Percentiles rank a stretch among this genome's conserved stretches.
Conservation (phyloP, 352 stramenopile genomes). For the Globisporangium middletonii region DNA sequence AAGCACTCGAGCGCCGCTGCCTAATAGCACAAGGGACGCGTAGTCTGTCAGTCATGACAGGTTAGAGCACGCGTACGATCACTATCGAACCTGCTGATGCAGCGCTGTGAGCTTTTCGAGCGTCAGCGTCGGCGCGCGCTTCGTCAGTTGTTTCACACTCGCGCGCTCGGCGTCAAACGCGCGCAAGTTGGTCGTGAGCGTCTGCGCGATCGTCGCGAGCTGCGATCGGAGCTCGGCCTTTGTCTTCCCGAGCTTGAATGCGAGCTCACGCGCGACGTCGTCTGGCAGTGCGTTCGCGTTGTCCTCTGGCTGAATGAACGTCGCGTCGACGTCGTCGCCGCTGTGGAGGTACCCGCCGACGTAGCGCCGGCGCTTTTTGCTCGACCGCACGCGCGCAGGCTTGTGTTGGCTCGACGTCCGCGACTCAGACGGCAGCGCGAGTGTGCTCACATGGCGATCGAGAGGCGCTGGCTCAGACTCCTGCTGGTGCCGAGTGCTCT, state of each 20-base stretch:
- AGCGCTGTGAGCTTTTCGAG: conserved; percentile 11
- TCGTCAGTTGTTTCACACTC: conserved; percentile 13
- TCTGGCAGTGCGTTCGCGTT: conserved; percentile 66
- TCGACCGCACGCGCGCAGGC: conserved; percentile 1
- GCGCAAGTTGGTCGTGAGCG: conserved; percentile 36
- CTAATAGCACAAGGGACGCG: conserved; percentile 10
- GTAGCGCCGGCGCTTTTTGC: conserved; percentile 33
- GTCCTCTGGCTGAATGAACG: conserved; percentile 84
- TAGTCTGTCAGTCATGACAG: not conserved
- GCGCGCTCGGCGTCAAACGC: conserved; percentile 17
- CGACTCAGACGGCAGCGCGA: too few species aligned
- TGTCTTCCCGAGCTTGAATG: conserved; percentile 41
- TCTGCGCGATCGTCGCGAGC: conserved; percentile 22
- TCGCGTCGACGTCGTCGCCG: conserved; percentile 46
- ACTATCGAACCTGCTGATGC: conserved; percentile 11
- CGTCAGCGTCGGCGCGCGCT: conserved; percentile 8
- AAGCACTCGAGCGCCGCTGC: conserved; percentile 30
- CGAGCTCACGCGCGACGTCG: conserved; percentile 58
- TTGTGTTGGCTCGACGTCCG: too few species aligned
- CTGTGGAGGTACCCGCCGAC: conserved; percentile 69
- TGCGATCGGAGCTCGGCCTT: conserved; percentile 29
- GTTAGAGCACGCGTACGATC: not conserved
- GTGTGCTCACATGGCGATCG: not conserved
- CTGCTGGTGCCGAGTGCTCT: not conserved
- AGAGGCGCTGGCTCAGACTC: not conserved